Conservation (phyloP, 805 yeast genomes). For the Pichia phayaonensis region DNA sequence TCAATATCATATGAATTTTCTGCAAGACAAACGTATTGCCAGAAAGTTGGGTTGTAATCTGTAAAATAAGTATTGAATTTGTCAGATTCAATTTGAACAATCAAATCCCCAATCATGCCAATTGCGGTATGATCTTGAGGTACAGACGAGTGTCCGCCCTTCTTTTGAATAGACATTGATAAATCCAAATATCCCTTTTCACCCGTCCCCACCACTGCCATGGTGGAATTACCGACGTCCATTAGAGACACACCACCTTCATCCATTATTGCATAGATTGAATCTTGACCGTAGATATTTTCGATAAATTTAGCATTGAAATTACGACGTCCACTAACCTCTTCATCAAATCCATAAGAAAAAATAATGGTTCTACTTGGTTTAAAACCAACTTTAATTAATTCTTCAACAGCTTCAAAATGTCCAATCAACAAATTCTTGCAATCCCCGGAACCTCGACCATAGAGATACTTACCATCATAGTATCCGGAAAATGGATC, state of each 20-base stretch:
- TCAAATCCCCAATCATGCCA: slow-evolving; percentile 38
- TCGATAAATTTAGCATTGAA: slow-evolving; percentile 31
- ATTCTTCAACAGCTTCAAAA: slow-evolving; percentile 27
- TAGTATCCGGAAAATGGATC: slow-evolving; percentile 33
- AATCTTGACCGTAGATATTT: slow-evolving; percentile 34
- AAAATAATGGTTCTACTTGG: slow-evolving; percentile 38
- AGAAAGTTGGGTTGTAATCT: slow-evolving; percentile 36
- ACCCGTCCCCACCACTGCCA: slow-evolving; percentile 39
- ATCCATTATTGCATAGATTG: slow-evolving; percentile 38
- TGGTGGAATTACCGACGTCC: slow-evolving; percentile 32
- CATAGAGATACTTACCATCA: slow-evolving; percentile 33
- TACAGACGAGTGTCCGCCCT: slow-evolving; percentile 45
- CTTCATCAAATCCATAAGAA: slow-evolving; percentile 48
- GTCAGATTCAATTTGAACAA: slow-evolving; percentile 32
- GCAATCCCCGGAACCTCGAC: slow-evolving; percentile 37
- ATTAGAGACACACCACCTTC: slow-evolving; percentile 33
- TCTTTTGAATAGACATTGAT: slow-evolving; percentile 33
- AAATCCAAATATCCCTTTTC: slow-evolving; percentile 43
- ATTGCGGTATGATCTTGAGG: slow-evolving; percentile 44
- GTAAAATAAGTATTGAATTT: slow-evolving; percentile 33
- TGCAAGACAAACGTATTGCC: slow-evolving; percentile 39
- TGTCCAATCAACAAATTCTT: slow-evolving; percentile 38
- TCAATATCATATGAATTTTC: slow-evolving; percentile 34
- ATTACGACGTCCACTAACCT: slow-evolving; percentile 33
- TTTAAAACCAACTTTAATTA: slow-evolving; percentile 26